Conservation (phyloP, 2,329 filamentous ascomycete genomes). For the Alternaria consortialis region DNA sequence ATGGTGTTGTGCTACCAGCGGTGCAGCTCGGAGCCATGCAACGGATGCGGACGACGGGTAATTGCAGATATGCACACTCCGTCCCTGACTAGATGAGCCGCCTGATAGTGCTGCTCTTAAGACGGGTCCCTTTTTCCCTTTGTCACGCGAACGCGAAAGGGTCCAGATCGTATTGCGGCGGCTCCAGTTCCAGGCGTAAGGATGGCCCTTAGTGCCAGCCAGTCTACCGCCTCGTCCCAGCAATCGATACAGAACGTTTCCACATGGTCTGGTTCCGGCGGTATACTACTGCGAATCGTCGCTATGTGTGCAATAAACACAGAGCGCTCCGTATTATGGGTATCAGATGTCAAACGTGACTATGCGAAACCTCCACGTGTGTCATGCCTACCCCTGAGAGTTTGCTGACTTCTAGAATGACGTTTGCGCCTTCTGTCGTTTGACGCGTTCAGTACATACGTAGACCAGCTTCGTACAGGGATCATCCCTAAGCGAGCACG, state of each 20-base stretch:
- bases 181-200: constrained; percentile 24
- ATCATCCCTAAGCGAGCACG: constrained; percentile 21
- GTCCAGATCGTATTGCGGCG: constrained; percentile 28
- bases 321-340: constrained; percentile 5
- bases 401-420: constrained; percentile 12
- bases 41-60: constrained; percentile 16
- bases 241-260: constrained; percentile 5
- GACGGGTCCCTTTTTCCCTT: constrained; percentile 13
- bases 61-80: constrained; percentile 19
- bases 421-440: constrained; percentile 20
- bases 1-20: constrained; percentile 13
- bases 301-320: constrained; percentile 8
- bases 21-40: constrained; percentile 7
- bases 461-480: constrained; percentile 1
- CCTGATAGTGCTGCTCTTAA: constrained; percentile 9
- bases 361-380: constrained; percentile 14
- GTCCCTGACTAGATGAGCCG: constrained; percentile 34
- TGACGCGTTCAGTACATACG: constrained; percentile 8
- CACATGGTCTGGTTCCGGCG: constrained; percentile 13
- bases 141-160: constrained; percentile 13
- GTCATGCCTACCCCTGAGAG: background rate
- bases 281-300: constrained; percentile 1
- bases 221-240: constrained; percentile 13
- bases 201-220: constrained; percentile 20
- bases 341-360: constrained; percentile 15